Evolutionary conservation across 2,329 filamentous ascomycete genomes (phyloP).

Genomic region (Trichoderma sp.): DNA sequence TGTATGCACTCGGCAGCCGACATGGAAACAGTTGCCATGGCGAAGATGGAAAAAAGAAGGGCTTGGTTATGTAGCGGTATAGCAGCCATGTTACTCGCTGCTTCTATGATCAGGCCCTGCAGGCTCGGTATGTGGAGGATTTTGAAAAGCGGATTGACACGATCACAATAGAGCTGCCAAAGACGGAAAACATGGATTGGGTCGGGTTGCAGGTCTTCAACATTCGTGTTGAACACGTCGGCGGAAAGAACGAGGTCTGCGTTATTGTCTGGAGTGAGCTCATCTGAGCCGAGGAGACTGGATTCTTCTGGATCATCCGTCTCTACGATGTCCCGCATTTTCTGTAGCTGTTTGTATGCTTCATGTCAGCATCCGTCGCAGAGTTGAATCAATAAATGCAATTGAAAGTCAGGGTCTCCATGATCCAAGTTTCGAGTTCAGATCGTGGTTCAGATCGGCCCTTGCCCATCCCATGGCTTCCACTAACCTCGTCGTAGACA

Average conservation of each 20-base stretch:
- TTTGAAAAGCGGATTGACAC: constrained; percentile 73
- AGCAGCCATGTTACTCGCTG: constrained; percentile 52
- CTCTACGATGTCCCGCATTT: constrained; percentile 59
- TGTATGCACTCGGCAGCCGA: constrained; percentile 52
- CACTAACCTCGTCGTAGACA: constrained; percentile 55
- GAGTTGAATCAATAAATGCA: constrained; percentile 21
- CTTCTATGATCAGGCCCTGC: constrained; percentile 63
- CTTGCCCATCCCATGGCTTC: not conserved
- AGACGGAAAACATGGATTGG: constrained; percentile 65
- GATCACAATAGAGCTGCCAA: constrained; percentile 72
- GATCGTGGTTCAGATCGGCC: not conserved
- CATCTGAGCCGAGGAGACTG: constrained; percentile 48
- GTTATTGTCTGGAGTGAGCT: constrained; percentile 50
- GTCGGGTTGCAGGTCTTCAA: constrained; percentile 59
- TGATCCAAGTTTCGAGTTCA: not conserved
- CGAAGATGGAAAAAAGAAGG: constrained; percentile 64
- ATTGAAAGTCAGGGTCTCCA: not conserved
- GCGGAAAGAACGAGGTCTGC: constrained; percentile 48
- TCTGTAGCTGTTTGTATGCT: constrained; percentile 45
- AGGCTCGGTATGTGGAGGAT: constrained; percentile 68
- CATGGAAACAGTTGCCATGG: constrained; percentile 56
- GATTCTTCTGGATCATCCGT: constrained; percentile 47
- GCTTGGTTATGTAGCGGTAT: constrained; percentile 59
- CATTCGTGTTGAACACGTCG: constrained; percentile 38
- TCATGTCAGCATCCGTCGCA: not conserved